These are phyloP conservation scores for Dictyostelium firmibasis DNA, from an alignment of 78 protist species.

Conservation along the genomic window DNA sequence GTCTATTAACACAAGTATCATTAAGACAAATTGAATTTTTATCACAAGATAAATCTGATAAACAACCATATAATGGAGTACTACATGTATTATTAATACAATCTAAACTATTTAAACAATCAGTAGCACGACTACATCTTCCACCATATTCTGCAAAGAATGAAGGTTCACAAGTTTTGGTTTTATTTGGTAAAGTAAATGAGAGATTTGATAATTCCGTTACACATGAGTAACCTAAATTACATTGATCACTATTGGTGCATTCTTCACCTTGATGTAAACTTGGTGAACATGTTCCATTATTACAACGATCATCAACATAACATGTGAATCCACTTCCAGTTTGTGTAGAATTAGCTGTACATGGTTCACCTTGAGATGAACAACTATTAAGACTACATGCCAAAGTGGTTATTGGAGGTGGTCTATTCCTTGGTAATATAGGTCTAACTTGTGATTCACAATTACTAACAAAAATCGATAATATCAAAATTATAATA, in stretches of 20 bases:
- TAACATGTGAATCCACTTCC: slow-evolving; percentile 31
- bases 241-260: background rate
- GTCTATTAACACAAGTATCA: background rate
- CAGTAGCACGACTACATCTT: background rate
- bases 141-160: slow-evolving; percentile 1
- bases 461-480: background rate
- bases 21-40: background rate
- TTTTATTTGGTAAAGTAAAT: background rate
- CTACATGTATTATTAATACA: background rate
- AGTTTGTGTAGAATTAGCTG: background rate
- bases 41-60: background rate
- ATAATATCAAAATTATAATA: background rate
- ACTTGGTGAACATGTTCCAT: background rate
- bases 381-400: background rate
- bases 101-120: background rate
- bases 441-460: background rate
- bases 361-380: background rate
- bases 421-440: background rate
- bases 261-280: background rate
- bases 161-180: background rate
- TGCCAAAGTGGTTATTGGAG: background rate
- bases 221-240: slow-evolving; percentile 2
- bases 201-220: background rate
- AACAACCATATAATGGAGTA: background rate
- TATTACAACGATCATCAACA: background rate